Conservation (phyloP, 305 asterid genomes). For the Fraxinus floribunda region DNA sequence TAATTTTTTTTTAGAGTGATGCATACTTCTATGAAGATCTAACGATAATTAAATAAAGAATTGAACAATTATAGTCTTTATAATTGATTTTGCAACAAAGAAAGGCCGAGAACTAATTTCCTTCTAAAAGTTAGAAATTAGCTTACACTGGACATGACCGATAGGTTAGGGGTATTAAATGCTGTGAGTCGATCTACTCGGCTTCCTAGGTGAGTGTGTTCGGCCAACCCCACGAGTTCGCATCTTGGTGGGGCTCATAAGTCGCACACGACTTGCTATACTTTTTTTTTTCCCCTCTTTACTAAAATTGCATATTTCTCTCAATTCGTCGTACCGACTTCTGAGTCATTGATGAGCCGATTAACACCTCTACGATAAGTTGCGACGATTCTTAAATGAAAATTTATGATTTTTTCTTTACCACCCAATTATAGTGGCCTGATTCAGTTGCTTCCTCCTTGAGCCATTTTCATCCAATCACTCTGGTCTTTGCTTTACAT, state of each 20-base stretch:
- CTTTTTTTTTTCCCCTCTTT: too few relatives aligned
- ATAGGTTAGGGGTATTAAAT: not conserved
- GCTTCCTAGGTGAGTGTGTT: not conserved
- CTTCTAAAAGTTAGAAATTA: not conserved
- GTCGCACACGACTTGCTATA: not conserved
- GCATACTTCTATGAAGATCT: not conserved
- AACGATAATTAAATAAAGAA: not conserved
- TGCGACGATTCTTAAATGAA: not conserved
- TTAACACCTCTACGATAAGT: not conserved
- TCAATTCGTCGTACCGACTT: not conserved
- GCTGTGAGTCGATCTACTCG: not conserved
- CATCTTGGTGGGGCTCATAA: not conserved
- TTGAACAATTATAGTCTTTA: not conserved
- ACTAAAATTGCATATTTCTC: too few relatives aligned
- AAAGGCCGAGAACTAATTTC: not conserved
- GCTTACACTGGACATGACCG: not conserved
- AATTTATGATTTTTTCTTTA: conserved; percentile 25
- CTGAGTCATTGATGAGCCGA: not conserved
- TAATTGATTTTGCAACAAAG: not conserved
- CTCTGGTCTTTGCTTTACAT: conserved; percentile 22
- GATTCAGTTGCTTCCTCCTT: conserved; percentile 58
- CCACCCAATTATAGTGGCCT: conserved; percentile 38
- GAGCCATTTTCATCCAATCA: conserved; percentile 65
- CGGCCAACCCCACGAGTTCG: not conserved
- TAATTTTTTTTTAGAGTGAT: not conserved